Conservation (phyloP, 169 alveolate species). For the Cryptosporidium xiaoi region DNA sequence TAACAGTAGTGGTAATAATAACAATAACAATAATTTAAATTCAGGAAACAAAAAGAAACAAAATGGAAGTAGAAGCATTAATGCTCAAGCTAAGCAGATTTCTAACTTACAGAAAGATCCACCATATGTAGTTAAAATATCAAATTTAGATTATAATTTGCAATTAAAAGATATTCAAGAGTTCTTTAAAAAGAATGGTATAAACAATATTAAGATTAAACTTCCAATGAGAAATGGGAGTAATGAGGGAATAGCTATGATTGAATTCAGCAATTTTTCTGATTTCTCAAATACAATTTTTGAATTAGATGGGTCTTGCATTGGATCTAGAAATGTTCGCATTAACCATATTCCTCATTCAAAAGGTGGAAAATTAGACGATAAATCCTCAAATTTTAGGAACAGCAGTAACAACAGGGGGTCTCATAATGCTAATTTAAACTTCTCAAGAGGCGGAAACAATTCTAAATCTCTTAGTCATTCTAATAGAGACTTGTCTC, state of each 20-base stretch:
- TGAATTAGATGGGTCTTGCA: constrained; percentile 35
- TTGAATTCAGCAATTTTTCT: constrained; percentile 61
- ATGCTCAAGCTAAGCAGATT: background rate
- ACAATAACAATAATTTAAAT: background rate
- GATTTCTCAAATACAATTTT: constrained; percentile 28
- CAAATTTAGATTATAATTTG: constrained; percentile 54
- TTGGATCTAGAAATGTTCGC: constrained; percentile 71
- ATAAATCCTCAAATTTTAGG: background rate
- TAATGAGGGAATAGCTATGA: constrained; percentile 59
- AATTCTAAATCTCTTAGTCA: background rate
- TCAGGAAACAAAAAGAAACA: background rate
- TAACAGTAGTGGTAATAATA: background rate
- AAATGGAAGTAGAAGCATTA: background rate
- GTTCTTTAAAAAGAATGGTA: constrained; percentile 34
- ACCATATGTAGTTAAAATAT: constrained; percentile 46
- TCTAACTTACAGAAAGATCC: constrained; percentile 55
- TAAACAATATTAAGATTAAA: constrained; percentile 25
- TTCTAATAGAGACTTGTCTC: constrained; percentile 61
- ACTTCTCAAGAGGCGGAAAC: background rate
- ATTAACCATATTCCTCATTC: background rate
- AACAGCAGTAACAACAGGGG: background rate
- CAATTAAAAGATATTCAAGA: constrained; percentile 43
- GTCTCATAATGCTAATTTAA: background rate
- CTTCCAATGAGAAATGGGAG: constrained; percentile 63
- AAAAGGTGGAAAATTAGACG: constrained; percentile 20